These are phyloP conservation scores for Arthrinium puccinioides DNA, from an alignment of 2,329 filamentous ascomycete species.

Conservation along the genomic window DNA sequence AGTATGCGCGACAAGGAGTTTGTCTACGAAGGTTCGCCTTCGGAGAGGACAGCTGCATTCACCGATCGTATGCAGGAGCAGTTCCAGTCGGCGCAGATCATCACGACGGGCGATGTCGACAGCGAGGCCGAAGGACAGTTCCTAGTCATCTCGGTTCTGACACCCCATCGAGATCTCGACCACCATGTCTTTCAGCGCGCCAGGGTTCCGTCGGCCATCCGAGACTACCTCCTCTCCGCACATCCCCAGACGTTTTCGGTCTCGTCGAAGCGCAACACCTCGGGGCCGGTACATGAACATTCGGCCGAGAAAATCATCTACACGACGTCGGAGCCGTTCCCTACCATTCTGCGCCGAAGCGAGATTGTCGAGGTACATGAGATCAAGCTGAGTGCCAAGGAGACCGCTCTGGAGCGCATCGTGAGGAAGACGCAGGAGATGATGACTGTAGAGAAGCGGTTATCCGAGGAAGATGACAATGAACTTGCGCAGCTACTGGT, in stretches of 20 bases:
- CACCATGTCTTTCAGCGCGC: conserved; percentile 84
- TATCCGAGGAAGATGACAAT: conserved; percentile 67
- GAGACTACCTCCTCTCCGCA: conserved; percentile 79
- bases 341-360: conserved; percentile 81
- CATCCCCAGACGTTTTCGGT: conserved; percentile 74
- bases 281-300: conserved; percentile 63
- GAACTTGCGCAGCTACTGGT: conserved; percentile 61
- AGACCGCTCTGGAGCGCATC: conserved; percentile 87
- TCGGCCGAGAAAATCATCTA: conserved; percentile 80
- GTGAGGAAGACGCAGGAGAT: conserved; percentile 87
- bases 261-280: conserved; percentile 63
- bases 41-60: conserved; percentile 73
- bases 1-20: conserved; percentile 84
- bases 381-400: conserved; percentile 62
- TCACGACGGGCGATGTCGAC: conserved; percentile 58
- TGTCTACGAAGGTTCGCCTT: conserved; percentile 76
- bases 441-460: conserved; percentile 64
- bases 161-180: conserved; percentile 70
- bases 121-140: conserved; percentile 89
- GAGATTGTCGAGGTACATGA: conserved; percentile 69
- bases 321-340: conserved; percentile 78
- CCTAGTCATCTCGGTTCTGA: conserved; percentile 73
- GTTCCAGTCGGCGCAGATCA: conserved; percentile 77
- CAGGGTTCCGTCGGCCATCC: conserved; percentile 72
- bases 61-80: conserved; percentile 89